phyloP scores from a whole-genome alignment of 169 alveolate genomes.

The Cryptosporidium sp. region DNA sequence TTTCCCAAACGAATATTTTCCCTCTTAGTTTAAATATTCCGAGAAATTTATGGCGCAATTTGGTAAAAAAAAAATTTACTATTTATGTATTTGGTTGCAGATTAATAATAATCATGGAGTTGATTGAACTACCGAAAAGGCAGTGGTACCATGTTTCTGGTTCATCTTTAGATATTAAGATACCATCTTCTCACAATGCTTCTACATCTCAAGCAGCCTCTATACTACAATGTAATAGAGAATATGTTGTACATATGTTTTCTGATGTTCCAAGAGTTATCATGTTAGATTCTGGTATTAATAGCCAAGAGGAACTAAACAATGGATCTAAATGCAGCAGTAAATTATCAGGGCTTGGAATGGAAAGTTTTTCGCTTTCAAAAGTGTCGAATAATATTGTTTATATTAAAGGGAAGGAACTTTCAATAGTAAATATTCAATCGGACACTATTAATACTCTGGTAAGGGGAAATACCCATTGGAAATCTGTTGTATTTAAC shows the following conservation, averaged over 20 bases:
- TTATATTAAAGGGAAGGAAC: constrained; percentile 39
- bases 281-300: constrained; percentile 46
- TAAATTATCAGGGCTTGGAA: constrained; percentile 59
- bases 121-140: constrained; percentile 22
- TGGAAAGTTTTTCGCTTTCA: constrained; percentile 50
- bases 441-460: constrained; percentile 28
- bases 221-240: constrained; percentile 55
- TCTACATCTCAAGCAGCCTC: constrained; percentile 38
- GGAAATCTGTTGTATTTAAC: constrained; percentile 50
- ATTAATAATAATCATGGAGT: constrained; percentile 32
- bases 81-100: neutral
- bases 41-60: neutral
- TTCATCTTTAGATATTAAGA: constrained; percentile 6
- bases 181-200: constrained; percentile 31
- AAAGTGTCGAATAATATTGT: constrained; percentile 40
- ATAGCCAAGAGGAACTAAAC: constrained; percentile 33
- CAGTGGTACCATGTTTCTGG: constrained; percentile 40
- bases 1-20: neutral
- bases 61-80: neutral
- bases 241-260: constrained; percentile 67
- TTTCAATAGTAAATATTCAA: constrained; percentile 54
- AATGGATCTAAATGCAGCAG: constrained; percentile 67
- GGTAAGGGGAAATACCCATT: neutral
- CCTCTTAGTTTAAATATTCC: neutral
- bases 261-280: constrained; percentile 67